Evolutionary conservation across 306 rosid species (phyloP).

Genomic region (Astragalus glycyphyllos): DNA sequence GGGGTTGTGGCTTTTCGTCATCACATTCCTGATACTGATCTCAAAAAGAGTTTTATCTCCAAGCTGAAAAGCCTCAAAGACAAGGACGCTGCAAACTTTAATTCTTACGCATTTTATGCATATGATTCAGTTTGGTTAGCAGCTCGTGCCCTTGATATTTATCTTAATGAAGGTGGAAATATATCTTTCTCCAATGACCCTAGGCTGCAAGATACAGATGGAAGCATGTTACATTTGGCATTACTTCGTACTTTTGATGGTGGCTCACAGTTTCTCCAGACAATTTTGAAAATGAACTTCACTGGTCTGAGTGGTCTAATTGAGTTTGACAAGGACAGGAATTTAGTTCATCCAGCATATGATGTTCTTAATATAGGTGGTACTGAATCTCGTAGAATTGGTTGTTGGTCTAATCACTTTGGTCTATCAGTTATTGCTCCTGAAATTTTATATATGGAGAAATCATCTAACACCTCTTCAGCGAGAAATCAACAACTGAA

Average conservation of each 20-base stretch:
- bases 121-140: slow-evolving; percentile 89
- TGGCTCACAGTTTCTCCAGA: slow-evolving; percentile 64
- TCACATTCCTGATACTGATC: slow-evolving; percentile 67
- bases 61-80: slow-evolving; percentile 51
- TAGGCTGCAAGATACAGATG: slow-evolving; percentile 55
- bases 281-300: slow-evolving; percentile 63
- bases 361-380: slow-evolving; percentile 80
- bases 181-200: slow-evolving; percentile 80
- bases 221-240: slow-evolving; percentile 57
- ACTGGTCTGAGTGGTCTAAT: slow-evolving; percentile 74
- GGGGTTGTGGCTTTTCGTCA: slow-evolving; percentile 87
- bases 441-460: slow-evolving; percentile 57
- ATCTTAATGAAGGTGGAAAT: slow-evolving; percentile 66
- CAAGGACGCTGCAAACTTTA: slow-evolving; percentile 56
- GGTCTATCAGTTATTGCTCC: slow-evolving; percentile 67
- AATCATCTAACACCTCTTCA: slow-evolving; percentile 46
- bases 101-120: slow-evolving; percentile 85
- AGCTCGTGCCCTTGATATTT: slow-evolving; percentile 75
- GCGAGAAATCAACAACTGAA: slow-evolving; percentile 51
- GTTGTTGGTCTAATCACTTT: slow-evolving; percentile 82
- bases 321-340: slow-evolving; percentile 63
- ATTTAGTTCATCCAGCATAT: slow-evolving; percentile 70
- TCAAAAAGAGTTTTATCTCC: slow-evolving; percentile 54
- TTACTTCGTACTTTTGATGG: slow-evolving; percentile 69
- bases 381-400: slow-evolving; percentile 59